These are phyloP conservation scores for Hymenoscyphus occultus DNA, from an alignment of 2,329 filamentous ascomycete genomes.

Conservation along the genomic window DNA sequence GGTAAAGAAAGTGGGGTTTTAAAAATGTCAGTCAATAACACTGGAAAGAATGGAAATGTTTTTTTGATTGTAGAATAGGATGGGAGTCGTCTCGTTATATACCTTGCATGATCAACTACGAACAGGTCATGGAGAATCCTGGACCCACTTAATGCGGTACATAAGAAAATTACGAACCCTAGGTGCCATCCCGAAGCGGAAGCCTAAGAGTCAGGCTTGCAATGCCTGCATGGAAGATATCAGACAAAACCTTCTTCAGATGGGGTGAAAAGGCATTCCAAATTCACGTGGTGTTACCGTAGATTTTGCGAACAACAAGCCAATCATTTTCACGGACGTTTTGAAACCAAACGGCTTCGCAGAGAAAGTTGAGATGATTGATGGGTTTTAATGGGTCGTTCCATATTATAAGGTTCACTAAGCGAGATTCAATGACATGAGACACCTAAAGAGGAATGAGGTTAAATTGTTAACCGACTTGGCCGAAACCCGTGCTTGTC, in stretches of 20 bases:
- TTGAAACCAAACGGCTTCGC: neutral
- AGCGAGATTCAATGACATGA: neutral
- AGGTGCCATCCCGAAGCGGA: neutral
- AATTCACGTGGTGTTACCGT: neutral
- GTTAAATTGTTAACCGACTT: neutral
- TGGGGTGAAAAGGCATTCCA: neutral
- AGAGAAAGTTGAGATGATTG: neutral
- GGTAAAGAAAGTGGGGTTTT: neutral
- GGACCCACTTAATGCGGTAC: neutral
- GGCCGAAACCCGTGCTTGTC: constrained; percentile 6
- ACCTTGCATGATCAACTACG: neutral
- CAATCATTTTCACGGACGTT: neutral
- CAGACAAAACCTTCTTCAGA: constrained; percentile 15
- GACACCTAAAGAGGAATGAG: neutral
- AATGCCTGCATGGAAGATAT: constrained; percentile 3
- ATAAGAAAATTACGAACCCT: neutral
- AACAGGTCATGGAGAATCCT: neutral
- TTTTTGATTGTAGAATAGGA: neutral
- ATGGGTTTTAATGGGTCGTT: neutral
- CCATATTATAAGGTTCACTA: neutral
- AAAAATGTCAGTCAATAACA: neutral
- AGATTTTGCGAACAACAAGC: neutral
- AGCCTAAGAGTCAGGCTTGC: neutral
- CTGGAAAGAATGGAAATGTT: neutral
- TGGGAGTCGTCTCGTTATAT: neutral